phyloP scores from a whole-genome alignment of 352 stramenopile species.

The Globisporangium recalcitrans region DNA sequence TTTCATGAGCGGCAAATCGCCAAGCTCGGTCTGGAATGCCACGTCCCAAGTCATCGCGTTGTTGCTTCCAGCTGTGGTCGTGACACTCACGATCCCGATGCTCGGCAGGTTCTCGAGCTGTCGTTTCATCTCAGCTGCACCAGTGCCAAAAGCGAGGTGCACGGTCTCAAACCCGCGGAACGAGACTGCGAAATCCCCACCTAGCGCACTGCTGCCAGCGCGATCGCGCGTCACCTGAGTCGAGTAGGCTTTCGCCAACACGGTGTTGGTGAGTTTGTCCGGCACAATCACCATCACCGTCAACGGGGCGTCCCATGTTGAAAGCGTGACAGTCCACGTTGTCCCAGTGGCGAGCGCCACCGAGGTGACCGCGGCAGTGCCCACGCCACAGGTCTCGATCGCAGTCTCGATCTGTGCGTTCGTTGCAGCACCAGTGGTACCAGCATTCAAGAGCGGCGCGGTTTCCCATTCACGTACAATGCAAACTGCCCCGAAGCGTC shows the following conservation, averaged over 20 bases:
- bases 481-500: constrained; percentile 63
- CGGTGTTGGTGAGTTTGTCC: constrained; percentile 51
- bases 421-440: constrained; percentile 23
- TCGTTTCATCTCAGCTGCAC: constrained; percentile 66
- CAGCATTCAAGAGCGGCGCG: constrained; percentile 41
- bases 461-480: constrained; percentile 62
- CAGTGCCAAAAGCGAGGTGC: constrained; percentile 48
- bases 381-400: constrained; percentile 48
- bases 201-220: constrained; percentile 42
- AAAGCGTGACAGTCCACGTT: constrained; percentile 73
- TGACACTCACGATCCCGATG: constrained; percentile 75
- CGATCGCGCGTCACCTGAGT: constrained; percentile 41
- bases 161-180: constrained; percentile 77
- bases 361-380: constrained; percentile 44
- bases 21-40: constrained; percentile 91
- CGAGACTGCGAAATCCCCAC: constrained; percentile 78
- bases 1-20: constrained; percentile 90
- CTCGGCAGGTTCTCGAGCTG: constrained; percentile 87
- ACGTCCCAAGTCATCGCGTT: constrained; percentile 86
- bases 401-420: constrained; percentile 42
- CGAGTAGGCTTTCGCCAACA: constrained; percentile 37
- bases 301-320: constrained; percentile 39
- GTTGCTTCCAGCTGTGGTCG: constrained; percentile 35
- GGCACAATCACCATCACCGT: constrained; percentile 48
- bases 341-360: constrained; percentile 34